These are phyloP conservation scores for Trichosporon asahii DNA, from an alignment of 1,284 basidiomycete species.

Conservation along the genomic window DNA sequence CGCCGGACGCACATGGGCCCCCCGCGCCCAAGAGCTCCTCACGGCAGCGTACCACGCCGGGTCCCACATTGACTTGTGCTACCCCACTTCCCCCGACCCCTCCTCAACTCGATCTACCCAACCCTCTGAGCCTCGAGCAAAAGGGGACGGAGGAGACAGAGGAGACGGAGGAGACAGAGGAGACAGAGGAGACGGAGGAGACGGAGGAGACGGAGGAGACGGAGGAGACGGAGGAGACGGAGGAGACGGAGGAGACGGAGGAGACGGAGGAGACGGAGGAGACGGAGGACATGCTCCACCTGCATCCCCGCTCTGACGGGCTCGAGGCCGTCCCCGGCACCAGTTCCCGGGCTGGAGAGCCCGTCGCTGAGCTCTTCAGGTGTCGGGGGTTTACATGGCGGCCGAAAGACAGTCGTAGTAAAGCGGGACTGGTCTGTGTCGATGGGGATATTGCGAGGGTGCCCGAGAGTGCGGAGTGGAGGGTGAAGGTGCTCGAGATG, in stretches of 20 bases:
- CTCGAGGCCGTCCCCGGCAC: background rate
- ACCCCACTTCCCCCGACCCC: conserved; percentile 35
- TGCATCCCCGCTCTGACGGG: background rate
- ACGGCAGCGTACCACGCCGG: conserved; percentile 69
- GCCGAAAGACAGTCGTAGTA: conserved; percentile 56
- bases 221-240: no score
- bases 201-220: no score
- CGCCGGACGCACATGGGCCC: conserved; percentile 25
- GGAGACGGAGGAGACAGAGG: no score
- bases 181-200: no score
- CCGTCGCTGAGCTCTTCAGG: conserved; percentile 75
- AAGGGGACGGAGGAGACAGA: no score
- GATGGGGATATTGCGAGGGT: conserved; percentile 68
- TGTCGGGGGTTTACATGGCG: conserved; percentile 80
- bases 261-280: no score
- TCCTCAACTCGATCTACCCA: background rate
- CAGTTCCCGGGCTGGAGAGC: conserved; percentile 54
- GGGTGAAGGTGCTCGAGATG: conserved; percentile 23
- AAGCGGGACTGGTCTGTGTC: conserved; percentile 60
- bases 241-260: no score
- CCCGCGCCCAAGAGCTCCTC: conserved; percentile 56
- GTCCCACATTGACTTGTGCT: conserved; percentile 63
- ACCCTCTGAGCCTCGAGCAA: no score
- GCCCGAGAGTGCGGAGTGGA: conserved; percentile 56
- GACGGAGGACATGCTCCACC: conserved; percentile 24